phyloP scores from a whole-genome alignment of 192 early-diverging fungal species.

The Irineochytrium annulatum region DNA sequence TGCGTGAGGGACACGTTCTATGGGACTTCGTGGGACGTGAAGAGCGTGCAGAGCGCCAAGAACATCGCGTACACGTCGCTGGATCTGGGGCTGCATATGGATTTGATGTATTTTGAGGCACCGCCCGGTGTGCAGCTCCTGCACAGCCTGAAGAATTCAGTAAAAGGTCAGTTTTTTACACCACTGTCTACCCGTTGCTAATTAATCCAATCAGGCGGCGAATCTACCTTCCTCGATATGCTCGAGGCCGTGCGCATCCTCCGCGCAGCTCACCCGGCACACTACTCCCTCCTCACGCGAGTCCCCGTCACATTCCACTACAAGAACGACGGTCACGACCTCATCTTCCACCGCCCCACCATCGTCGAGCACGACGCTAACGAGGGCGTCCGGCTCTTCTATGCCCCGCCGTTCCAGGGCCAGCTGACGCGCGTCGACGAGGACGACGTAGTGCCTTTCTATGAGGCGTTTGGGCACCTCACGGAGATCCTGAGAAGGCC shows the following conservation, averaged over 20 bases:
- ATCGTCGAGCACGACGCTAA: constrained; percentile 49
- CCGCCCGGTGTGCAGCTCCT: constrained; percentile 79
- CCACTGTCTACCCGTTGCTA: background rate
- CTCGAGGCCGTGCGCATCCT: constrained; percentile 66
- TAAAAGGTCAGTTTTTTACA: constrained; percentile 26
- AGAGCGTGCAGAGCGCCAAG: constrained; percentile 64
- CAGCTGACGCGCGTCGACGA: constrained; percentile 48
- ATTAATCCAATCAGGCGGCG: constrained; percentile 47
- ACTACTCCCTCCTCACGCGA: constrained; percentile 52
- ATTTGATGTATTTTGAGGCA: constrained; percentile 75
- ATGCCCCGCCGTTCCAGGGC: constrained; percentile 83
- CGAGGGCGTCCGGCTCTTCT: constrained; percentile 56
- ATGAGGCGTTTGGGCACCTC: constrained; percentile 62
- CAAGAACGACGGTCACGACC: constrained; percentile 68
- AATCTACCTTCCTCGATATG: constrained; percentile 71
- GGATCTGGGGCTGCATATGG: constrained; percentile 81
- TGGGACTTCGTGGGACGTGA: constrained; percentile 73
- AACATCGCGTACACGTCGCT: constrained; percentile 85
- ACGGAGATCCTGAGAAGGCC: constrained; percentile 53
- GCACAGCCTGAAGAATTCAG: constrained; percentile 73
- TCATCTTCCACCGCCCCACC: constrained; percentile 66
- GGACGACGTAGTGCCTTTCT: constrained; percentile 51
- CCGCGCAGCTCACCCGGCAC: constrained; percentile 47
- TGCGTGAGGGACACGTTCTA: constrained; percentile 71
- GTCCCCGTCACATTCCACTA: constrained; percentile 78